These are phyloP conservation scores for Pontederia paniculata DNA, from an alignment of 176 grass and related monocot species.

Conservation along the genomic window DNA sequence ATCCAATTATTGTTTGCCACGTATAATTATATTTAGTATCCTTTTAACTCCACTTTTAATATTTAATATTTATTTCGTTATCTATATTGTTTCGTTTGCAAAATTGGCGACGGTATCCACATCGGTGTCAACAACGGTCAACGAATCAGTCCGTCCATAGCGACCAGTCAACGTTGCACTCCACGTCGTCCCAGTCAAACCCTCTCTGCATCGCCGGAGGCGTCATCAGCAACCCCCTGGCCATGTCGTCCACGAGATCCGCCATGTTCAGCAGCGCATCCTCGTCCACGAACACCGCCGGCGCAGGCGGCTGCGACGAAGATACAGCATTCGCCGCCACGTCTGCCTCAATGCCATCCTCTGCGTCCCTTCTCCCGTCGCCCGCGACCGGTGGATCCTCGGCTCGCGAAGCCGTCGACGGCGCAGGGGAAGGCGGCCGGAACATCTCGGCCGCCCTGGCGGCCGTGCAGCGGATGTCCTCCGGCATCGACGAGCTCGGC, in stretches of 20 bases:
- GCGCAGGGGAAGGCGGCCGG: neutral
- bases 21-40: too few relatives aligned
- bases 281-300: slow-evolving; percentile 8
- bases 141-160: too few relatives aligned
- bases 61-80: too few relatives aligned
- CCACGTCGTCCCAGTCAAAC: neutral
- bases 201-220: neutral
- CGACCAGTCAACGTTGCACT: too few relatives aligned
- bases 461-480: slow-evolving; percentile 1
- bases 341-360: neutral
- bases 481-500: neutral
- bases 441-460: neutral
- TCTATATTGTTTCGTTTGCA: neutral
- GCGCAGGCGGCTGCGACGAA: neutral
- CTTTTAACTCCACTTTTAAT: too few relatives aligned
- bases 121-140: neutral
- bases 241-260: slow-evolving; percentile 9
- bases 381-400: neutral
- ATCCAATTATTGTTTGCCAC: too few relatives aligned
- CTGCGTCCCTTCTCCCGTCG: too few relatives aligned
- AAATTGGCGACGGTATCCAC: neutral
- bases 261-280: slow-evolving; percentile 12
- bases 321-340: neutral
- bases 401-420: neutral
- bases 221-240: slow-evolving; percentile 8